Percentiles rank a stretch among this genome's conserved stretches.
Evolutionary conservation across 371 early-diverging fungal genomes (phyloP).

Genomic region (Mucor saturninus): DNA sequence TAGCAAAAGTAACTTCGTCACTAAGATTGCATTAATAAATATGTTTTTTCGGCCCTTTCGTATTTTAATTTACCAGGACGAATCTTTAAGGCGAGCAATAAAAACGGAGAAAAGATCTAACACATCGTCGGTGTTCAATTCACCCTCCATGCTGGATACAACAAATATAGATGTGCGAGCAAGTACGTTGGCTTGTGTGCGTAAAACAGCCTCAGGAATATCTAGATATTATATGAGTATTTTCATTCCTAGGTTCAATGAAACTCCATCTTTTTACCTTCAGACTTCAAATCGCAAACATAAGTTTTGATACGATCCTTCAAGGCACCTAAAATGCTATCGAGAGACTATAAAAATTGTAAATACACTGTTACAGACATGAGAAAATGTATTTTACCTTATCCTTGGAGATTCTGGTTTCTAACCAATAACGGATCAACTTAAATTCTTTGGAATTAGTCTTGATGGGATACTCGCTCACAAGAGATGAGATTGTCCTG

Average conservation of each 20-base stretch:
- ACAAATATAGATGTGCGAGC: slow-evolving; percentile 36
- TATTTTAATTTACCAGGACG: slow-evolving; percentile 22
- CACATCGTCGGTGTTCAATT: slow-evolving; percentile 5
- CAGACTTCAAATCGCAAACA: slow-evolving; percentile 27
- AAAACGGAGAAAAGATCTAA: slow-evolving; percentile 23
- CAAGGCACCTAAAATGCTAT: slow-evolving; percentile 21
- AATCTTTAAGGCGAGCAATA: slow-evolving; percentile 17
- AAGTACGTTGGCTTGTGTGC: slow-evolving; percentile 47
- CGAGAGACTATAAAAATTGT: slow-evolving; percentile 11
- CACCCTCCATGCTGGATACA: slow-evolving; percentile 20
- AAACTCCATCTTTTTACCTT: slow-evolving; percentile 10
- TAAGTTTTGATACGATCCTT: slow-evolving; percentile 34
- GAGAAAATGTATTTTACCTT: slow-evolving; percentile 16
- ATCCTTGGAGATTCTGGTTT: slow-evolving; percentile 25
- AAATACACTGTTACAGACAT: not conserved
- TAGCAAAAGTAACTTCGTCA: slow-evolving; percentile 11
- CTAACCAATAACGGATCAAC: slow-evolving; percentile 34
- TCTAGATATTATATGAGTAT: slow-evolving; percentile 22
- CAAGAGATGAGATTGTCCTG: slow-evolving; percentile 46
- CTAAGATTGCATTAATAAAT: not conserved
- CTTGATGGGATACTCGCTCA: slow-evolving; percentile 38
- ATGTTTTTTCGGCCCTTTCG: not conserved
- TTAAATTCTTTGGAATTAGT: slow-evolving; percentile 27
- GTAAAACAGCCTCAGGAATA: slow-evolving; percentile 38
- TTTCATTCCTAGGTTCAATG: not conserved